Evolutionary conservation across 805 yeast genomes (phyloP).

Genomic region (Yamadazyma akitaensis): DNA sequence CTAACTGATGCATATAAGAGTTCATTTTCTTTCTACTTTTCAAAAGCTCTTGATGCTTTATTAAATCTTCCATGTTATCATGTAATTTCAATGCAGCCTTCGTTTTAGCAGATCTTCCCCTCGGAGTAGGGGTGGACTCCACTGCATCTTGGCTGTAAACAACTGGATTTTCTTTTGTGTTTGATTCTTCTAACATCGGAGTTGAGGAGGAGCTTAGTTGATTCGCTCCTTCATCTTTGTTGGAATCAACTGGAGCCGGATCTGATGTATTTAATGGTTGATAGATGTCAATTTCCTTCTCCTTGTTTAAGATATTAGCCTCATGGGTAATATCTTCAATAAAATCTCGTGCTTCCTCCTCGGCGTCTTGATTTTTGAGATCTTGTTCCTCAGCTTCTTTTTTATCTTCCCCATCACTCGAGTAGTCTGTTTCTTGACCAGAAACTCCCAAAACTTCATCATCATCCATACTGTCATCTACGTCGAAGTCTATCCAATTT

Average conservation of each 20-base stretch:
- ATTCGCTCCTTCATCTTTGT: neutral
- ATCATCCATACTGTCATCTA: conserved; percentile 19
- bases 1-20: conserved; percentile 34
- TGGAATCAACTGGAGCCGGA: neutral
- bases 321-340: neutral
- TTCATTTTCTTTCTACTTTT: conserved; percentile 45
- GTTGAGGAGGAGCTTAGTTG: neutral
- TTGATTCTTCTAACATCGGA: neutral
- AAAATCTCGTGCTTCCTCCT: neutral
- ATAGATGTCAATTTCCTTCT: neutral
- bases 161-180: neutral
- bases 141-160: neutral
- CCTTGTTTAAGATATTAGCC: neutral
- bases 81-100: conserved; percentile 67
- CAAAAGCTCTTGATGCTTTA: conserved; percentile 51
- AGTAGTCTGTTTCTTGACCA: conserved; percentile 20
- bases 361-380: neutral
- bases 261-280: neutral
- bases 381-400: neutral
- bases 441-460: conserved; percentile 16
- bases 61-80: conserved; percentile 64
- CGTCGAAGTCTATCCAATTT: conserved; percentile 26
- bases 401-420: conserved; percentile 13
- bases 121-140: neutral
- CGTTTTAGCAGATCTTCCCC: conserved; percentile 56